Conservation (phyloP, 176 grass and related monocot genomes). For the Rhynchospora breviuscula region DNA sequence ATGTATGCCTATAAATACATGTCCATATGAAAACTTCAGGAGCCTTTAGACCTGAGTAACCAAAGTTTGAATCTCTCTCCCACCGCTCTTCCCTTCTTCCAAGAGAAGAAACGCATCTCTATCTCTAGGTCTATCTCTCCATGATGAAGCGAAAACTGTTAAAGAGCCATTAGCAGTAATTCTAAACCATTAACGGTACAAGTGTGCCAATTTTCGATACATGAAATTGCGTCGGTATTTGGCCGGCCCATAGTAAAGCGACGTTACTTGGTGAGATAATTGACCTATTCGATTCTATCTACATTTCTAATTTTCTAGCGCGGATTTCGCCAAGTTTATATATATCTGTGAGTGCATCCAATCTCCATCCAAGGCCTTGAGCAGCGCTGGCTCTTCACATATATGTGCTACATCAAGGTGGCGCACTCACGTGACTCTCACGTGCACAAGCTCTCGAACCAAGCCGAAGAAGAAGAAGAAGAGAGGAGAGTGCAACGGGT, state of each 20-base stretch:
- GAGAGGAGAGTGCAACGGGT: neutral
- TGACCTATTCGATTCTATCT: too few relatives aligned
- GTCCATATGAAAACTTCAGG: neutral
- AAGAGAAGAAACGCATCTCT: too few relatives aligned
- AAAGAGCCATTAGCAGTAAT: too few relatives aligned
- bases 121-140: neutral
- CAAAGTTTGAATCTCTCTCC: neutral
- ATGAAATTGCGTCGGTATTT: too few relatives aligned
- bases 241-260: too few relatives aligned
- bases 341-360: neutral
- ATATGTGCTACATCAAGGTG: constrained; percentile 31
- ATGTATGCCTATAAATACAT: neutral
- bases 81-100: neutral
- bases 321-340: too few relatives aligned
- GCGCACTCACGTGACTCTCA: constrained; percentile 34
- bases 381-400: neutral
- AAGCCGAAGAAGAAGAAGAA: neutral
- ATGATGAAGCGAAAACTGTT: too few relatives aligned
- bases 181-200: too few relatives aligned
- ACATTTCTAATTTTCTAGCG: too few relatives aligned
- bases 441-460: neutral
- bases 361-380: neutral
- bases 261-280: too few relatives aligned
- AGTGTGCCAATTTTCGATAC: too few relatives aligned
- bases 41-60: neutral